Evolutionary conservation across 2,329 filamentous ascomycete genomes (phyloP).

Genomic region (Ophiostoma montium): DNA sequence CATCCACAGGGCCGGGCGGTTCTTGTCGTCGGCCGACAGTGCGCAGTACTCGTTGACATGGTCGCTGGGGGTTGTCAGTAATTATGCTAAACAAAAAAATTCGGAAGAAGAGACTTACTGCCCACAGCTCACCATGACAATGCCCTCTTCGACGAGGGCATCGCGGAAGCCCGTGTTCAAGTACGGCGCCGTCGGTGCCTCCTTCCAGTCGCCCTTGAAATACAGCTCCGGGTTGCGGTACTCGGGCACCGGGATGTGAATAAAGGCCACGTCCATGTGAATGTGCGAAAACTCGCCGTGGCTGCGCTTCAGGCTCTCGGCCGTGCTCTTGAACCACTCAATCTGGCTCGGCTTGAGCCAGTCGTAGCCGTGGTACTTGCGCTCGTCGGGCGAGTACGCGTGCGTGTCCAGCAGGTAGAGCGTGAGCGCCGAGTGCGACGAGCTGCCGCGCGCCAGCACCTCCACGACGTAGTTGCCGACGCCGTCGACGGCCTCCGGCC

Average conservation of each 20-base stretch:
- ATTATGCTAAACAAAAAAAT: too few relatives aligned
- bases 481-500: slow-evolving; percentile 71
- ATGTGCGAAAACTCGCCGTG: slow-evolving; percentile 79
- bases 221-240: slow-evolving; percentile 51
- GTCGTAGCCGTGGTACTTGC: slow-evolving; percentile 82
- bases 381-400: slow-evolving; percentile 79
- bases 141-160: slow-evolving; percentile 70
- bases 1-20: slow-evolving; percentile 77
- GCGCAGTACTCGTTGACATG: slow-evolving; percentile 96
- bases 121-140: slow-evolving; percentile 79
- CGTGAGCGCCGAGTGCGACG: slow-evolving; percentile 78
- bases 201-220: slow-evolving; percentile 59
- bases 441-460: slow-evolving; percentile 63
- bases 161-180: slow-evolving; percentile 92
- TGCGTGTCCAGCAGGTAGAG: slow-evolving; percentile 94
- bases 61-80: slow-evolving; percentile 35
- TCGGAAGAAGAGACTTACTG: slow-evolving; percentile 29
- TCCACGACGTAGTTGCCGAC: slow-evolving; percentile 94
- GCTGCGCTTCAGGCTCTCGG: slow-evolving; percentile 56
- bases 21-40: slow-evolving; percentile 41
- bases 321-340: slow-evolving; percentile 79
- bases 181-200: slow-evolving; percentile 71
- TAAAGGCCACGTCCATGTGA: slow-evolving; percentile 92
- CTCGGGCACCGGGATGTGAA: slow-evolving; percentile 91
- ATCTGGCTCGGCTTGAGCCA: slow-evolving; percentile 95